These are phyloP conservation scores for Venturia oleaginea DNA, from an alignment of 2,329 filamentous ascomycete genomes.

Conservation along the genomic window DNA sequence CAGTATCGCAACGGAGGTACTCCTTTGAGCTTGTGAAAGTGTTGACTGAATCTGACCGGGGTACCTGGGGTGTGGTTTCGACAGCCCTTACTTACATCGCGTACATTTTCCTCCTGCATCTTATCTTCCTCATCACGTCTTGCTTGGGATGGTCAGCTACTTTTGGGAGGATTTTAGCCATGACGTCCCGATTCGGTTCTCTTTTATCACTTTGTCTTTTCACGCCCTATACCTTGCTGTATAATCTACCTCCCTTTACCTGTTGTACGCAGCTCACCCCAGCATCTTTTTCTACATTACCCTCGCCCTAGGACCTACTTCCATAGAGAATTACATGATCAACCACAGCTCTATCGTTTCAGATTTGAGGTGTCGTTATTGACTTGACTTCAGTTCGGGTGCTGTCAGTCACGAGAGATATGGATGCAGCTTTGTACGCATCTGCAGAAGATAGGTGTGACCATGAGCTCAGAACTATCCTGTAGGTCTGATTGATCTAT, in stretches of 20 bases:
- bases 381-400: too few relatives aligned
- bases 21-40: constrained; percentile 31
- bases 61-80: neutral
- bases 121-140: neutral
- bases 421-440: too few relatives aligned
- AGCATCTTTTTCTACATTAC: neutral
- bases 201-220: neutral
- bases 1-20: constrained; percentile 51
- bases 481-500: too few relatives aligned
- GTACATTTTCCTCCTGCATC: neutral
- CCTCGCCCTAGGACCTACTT: neutral
- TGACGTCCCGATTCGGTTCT: too few relatives aligned
- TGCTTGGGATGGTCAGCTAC: neutral
- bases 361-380: too few relatives aligned
- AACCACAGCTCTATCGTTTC: too few relatives aligned
- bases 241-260: neutral
- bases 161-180: neutral
- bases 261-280: neutral
- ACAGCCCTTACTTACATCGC: neutral
- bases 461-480: too few relatives aligned
- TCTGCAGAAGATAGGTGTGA: too few relatives aligned
- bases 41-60: neutral
- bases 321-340: too few relatives aligned
- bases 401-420: too few relatives aligned
- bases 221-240: neutral